Conservation (phyloP, 1,139 yeast genomes). For the Debaryomyces sp. region DNA sequence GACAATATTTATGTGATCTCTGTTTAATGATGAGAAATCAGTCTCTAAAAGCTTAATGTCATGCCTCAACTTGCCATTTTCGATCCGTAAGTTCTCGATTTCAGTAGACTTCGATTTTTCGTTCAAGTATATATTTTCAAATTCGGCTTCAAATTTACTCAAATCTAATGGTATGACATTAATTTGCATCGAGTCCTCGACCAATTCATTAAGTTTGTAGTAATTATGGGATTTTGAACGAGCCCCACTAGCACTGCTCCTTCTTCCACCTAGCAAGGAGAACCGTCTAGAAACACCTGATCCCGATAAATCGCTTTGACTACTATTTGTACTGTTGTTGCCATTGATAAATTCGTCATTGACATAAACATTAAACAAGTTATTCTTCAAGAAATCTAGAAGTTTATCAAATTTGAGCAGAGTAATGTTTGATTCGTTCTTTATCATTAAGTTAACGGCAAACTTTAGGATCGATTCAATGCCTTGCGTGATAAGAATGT, state of each 20-base stretch:
- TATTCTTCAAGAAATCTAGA: constrained; percentile 75
- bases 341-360: constrained; percentile 38
- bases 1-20: constrained; percentile 65
- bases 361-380: constrained; percentile 70
- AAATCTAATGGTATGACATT: constrained; percentile 73
- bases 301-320: constrained; percentile 14
- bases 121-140: constrained; percentile 66
- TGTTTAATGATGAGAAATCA: constrained; percentile 66
- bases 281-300: constrained; percentile 20
- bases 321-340: constrained; percentile 6
- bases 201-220: constrained; percentile 72
- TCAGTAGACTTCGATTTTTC: constrained; percentile 74
- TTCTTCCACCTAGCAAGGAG: constrained; percentile 20
- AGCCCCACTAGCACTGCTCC: constrained; percentile 10
- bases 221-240: constrained; percentile 18
- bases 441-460: constrained; percentile 74
- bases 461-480: constrained; percentile 79
- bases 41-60: constrained; percentile 77
- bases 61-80: constrained; percentile 73
- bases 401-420: constrained; percentile 72
- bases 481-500: constrained; percentile 86
- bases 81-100: constrained; percentile 61
- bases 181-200: constrained; percentile 75
- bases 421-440: constrained; percentile 62
- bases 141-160: constrained; percentile 71